Evolutionary conservation across 306 rosid genomes (phyloP), one percentile per base, ranked within the genome.

Genomic region (Lathyrus aphaca): DNA sequence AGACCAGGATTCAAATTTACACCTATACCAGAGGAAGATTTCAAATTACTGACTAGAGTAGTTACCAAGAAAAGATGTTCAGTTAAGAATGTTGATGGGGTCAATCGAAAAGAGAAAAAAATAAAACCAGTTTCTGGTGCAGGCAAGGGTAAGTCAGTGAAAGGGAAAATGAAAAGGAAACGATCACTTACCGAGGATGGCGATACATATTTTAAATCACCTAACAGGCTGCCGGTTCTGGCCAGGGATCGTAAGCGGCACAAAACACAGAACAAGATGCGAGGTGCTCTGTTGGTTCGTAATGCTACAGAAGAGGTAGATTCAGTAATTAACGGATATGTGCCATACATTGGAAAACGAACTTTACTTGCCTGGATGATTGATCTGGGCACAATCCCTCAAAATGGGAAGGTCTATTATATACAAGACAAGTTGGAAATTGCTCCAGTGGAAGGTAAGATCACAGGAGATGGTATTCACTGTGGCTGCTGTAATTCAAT

Each of bases 351-450:
- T 56, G 97, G 99, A 75, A 94, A 86, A 71, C 86, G 96, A 80
- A 91, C 97, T 15, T 76, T 87, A 54, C 80, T 94, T 74, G 57
- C 92, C 38, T 91, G 99, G 99, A 94, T 91, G 97, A 82, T 91
- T 74, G 97, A 88, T 82, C 66, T 77, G 84, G 97, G 96, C 66
- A 86, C 81, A 39, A 72, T 94, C 40, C 65, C 85, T 62, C 83
- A 81, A 67, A 83, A 84, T 79, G 85, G 67, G 67, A 88, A 86
- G 88, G 90, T 91, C 73, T 84, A 66, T 68, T 91, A 81, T 79
- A 73, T 84, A 78, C 78, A 79, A 69, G 72, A 39, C 51, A 64
- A 76, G 60, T 79, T 54, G 80, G 69, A 84, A 46, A 19, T 50
- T 72, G 81, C 70, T 21, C 50, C 57, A 38, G 69, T 86, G 71